Percentiles rank a stretch among this genome's conserved stretches.
phyloP scores from a whole-genome alignment of 2,329 filamentous ascomycete species.

The Emergomyces pasteurianus region DNA sequence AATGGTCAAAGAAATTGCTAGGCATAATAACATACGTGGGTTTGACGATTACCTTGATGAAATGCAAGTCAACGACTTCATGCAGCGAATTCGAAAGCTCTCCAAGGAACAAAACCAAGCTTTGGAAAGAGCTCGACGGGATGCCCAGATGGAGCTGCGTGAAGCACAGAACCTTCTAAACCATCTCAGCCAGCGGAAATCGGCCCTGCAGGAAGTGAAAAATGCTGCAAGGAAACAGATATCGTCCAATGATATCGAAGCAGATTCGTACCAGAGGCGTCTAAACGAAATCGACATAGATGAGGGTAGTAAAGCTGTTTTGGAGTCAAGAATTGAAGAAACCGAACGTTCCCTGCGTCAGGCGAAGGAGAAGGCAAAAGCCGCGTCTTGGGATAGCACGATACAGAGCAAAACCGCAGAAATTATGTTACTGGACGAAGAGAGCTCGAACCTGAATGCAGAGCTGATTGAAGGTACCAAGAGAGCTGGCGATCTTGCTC shows the following conservation, averaged over 20 bases:
- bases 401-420: conserved; percentile 54
- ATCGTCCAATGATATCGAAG: conserved; percentile 58
- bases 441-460: conserved; percentile 58
- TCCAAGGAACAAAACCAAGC: conserved; percentile 66
- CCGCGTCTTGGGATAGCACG: conserved; percentile 57
- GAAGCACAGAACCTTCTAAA: conserved; percentile 61
- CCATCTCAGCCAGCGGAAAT: conserved; percentile 61
- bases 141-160: conserved; percentile 62
- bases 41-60: conserved; percentile 72
- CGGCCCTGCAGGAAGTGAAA: conserved; percentile 61
- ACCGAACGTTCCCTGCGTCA: conserved; percentile 51
- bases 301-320: conserved; percentile 66
- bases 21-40: conserved; percentile 66
- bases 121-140: conserved; percentile 60
- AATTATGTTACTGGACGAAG: conserved; percentile 57
- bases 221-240: conserved; percentile 63
- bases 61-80: conserved; percentile 60
- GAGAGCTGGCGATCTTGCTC: conserved; percentile 68
- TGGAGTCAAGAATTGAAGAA: conserved; percentile 63
- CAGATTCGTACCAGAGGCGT: conserved; percentile 52
- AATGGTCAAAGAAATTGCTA: conserved; percentile 67
- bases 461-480: conserved; percentile 76
- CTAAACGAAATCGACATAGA: conserved; percentile 67
- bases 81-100: conserved; percentile 62
- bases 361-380: conserved; percentile 51